Conservation (phyloP, 352 stramenopile genomes). For the Phytophthora citricola region DNA sequence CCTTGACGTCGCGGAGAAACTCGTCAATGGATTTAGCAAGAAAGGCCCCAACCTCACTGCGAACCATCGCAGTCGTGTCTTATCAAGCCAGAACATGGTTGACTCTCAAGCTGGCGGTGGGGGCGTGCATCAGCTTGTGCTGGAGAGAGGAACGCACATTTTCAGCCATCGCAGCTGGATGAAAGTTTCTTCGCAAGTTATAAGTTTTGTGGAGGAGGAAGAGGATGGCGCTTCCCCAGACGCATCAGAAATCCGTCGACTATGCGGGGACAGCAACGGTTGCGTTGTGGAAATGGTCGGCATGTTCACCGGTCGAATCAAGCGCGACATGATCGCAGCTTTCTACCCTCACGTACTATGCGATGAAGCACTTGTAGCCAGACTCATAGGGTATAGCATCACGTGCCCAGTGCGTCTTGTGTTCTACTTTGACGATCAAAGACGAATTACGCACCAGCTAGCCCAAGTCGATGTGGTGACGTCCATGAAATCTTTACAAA, state of each 20-base stretch:
- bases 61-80: not conserved
- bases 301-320: slow-evolving; percentile 10
- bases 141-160: slow-evolving; percentile 3
- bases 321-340: slow-evolving; percentile 3
- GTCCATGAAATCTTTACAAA: not conserved
- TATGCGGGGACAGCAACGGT: slow-evolving; percentile 12
- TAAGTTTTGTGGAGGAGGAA: slow-evolving; percentile 8
- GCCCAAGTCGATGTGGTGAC: slow-evolving; percentile 5
- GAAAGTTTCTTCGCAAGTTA: not conserved
- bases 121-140: not conserved
- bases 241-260: slow-evolving; percentile 2
- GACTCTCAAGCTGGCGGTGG: not conserved
- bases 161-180: slow-evolving; percentile 10
- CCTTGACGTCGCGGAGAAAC: slow-evolving; percentile 1
- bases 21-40: slow-evolving; percentile 12
- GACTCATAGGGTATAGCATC: slow-evolving; percentile 1
- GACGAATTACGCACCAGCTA: slow-evolving; percentile 1
- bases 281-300: slow-evolving; percentile 10
- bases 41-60: slow-evolving; percentile 3
- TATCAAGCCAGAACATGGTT: slow-evolving; percentile 1
- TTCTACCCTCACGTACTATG: slow-evolving; percentile 2
- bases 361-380: not conserved
- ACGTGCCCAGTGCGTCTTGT: slow-evolving; percentile 1
- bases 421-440: slow-evolving; percentile 4
- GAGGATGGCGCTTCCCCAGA: not conserved